These are phyloP conservation scores for Thelonectria olida DNA, from an alignment of 2,329 filamentous ascomycete genomes.

Conservation along the genomic window DNA sequence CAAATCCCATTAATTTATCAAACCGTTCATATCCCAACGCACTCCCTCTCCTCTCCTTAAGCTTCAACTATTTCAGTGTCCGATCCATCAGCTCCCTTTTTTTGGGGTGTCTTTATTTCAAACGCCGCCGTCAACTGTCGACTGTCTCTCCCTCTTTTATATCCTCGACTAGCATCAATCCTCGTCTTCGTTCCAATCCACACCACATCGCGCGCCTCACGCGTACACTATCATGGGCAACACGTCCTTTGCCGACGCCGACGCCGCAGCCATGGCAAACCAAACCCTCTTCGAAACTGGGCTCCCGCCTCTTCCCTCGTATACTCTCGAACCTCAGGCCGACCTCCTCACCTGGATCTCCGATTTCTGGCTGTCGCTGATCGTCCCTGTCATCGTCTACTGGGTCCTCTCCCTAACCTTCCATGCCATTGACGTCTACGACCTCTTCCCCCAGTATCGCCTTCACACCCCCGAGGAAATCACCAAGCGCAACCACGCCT, in stretches of 20 bases:
- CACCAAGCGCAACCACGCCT: conserved; percentile 84
- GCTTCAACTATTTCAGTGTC: conserved; percentile 18
- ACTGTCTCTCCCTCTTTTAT: not conserved
- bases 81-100: conserved; percentile 9
- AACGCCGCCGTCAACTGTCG: not conserved
- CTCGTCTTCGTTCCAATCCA: conserved; percentile 15
- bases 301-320: conserved; percentile 87
- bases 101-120: not conserved
- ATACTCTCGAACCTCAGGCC: conserved; percentile 74
- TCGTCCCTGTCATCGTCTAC: conserved; percentile 84
- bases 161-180: not conserved
- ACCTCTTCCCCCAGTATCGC: conserved; percentile 89
- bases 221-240: conserved; percentile 50
- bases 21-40: conserved; percentile 12
- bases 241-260: conserved; percentile 35
- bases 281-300: conserved; percentile 62
- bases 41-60: conserved; percentile 18
- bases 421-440: conserved; percentile 85
- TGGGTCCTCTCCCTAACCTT: conserved; percentile 88
- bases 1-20: conserved; percentile 19
- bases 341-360: conserved; percentile 81
- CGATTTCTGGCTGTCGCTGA: conserved; percentile 80
- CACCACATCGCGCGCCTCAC: not conserved
- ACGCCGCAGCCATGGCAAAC: conserved; percentile 57
- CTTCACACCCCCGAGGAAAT: conserved; percentile 96